Base-by-base conservation (phyloP, 208 protist genomes). In the Porcisia hertigi region DNA sequence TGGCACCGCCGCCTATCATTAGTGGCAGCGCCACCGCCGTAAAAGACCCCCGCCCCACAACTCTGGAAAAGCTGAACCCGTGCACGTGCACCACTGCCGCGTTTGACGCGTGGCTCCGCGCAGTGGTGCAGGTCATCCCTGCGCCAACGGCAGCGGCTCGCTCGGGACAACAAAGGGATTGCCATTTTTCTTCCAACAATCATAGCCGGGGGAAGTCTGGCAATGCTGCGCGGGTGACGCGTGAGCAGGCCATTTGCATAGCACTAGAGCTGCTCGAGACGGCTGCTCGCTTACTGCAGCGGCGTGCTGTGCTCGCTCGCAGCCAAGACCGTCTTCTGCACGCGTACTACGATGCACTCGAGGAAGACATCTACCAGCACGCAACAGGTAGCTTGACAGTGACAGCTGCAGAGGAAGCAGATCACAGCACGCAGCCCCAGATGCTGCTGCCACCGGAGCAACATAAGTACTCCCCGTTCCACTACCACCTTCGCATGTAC, bases 261-360 rank as follows among this genome's bases (percentile, higher is more conserved):
- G 86, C 85, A 11, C 79, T 86, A 49, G 77, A 80, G 23, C 65
- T 83, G 47, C 78, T 96, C 7, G 82, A 88, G 65, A 25, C 49
- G 5, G 79, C 87, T 0, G 65, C 84, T 14, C 81, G 87, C 8
- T 58, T 81, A 5, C 73, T 96, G 39, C 69, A 88, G 58, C 69
- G 78, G 11, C 75, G 86, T 16, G 41, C 82, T 1, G 59, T 55
- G 20, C 57, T 81, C 8, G 69, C 91, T n/a, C 63, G 79, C 23
- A 57, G 71, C n/a, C 66, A 84, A 14, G 70, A 84, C 20, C 69
- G 79, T 3, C 39, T 93, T 41, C 79, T 94, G 14, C 64, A 79
- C 14, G 88, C 86, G 14, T 96, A 96, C 75, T 93, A 93, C 76
- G 47, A 73, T n/a, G 88, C 83, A 0, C 52, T 94, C 47, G 92